Evolutionary conservation across 108 stramenopile species (phyloP), one percentile per base, ranked within the genome.

Genomic region (Cyclotella sp.): DNA sequence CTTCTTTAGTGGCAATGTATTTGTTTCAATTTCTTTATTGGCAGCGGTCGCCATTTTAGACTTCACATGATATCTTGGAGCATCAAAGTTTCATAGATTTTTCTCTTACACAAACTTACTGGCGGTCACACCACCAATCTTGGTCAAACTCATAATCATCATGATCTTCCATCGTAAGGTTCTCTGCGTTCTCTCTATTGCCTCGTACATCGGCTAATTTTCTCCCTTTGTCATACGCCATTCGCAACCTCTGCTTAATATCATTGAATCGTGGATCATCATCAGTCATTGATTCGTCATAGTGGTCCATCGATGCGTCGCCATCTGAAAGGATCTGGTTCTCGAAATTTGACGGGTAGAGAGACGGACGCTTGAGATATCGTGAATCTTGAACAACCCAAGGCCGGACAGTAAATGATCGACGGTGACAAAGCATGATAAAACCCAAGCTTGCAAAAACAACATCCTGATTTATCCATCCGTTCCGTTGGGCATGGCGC

Each of bases 381-480:
- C 26, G 34, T 3, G 39, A 41, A 65, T 45, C 64, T 30, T 65
- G 21, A 6, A 65, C 64, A 12, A 34, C 30, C 64, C 64, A 65
- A 24, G 64, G 64, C 64, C 40, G 30, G 22, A 65, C 64, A 2
- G 39, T 65, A 29, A 41, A 65, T 2, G 30, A 15, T 22, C 21
- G 13, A 44, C 64, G 30, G 34, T 65, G 64, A 44, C 16, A 24
- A 34, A 65, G 64, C 64, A 65, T 65, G 21, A 65, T 30, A 6
- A 34, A 65, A 30, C 64, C 64, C 6, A 65, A 29, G 15, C 39
- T 41, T 16, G 64, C 64, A 65, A 65, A 65, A 9, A 65, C 64
- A 18, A 65, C 42, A 42, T 65, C 64, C 13, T 45, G 26, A 24
- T 30, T 15, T 2, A 45, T 65, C 64, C 64, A 65, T 34, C 9